Percentiles rank a stretch among this genome's conserved stretches.
phyloP scores from a whole-genome alignment of 2,329 filamentous ascomycete species.

The Microdochium bolleyi region DNA sequence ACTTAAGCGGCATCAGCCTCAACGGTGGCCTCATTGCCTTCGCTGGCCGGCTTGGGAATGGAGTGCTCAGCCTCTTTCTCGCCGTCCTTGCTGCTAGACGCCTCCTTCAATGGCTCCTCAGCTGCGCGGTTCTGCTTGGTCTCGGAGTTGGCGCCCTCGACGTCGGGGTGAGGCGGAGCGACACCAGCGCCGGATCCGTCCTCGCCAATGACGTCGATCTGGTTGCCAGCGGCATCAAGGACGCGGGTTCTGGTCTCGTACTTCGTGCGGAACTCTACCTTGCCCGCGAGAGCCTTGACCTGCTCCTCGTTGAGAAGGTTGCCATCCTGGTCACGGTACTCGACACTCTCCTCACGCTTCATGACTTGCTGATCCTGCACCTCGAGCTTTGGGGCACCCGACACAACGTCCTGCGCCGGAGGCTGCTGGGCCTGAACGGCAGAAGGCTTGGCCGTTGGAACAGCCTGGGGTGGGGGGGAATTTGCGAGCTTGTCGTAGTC shows the following conservation, averaged over 20 bases:
- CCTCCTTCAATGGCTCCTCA: slow-evolving; percentile 30
- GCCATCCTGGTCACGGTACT: slow-evolving; percentile 92
- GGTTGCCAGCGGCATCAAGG: slow-evolving; percentile 71
- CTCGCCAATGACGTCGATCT: slow-evolving; percentile 46
- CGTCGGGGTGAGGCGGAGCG: slow-evolving; percentile 52
- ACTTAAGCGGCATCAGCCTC: background rate
- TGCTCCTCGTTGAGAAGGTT: slow-evolving; percentile 80
- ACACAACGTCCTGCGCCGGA: slow-evolving; percentile 25
- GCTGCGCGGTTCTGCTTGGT: slow-evolving; percentile 34
- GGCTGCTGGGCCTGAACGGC: slow-evolving; percentile 8
- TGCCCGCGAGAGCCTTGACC: slow-evolving; percentile 77
- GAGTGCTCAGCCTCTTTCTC: slow-evolving; percentile 39
- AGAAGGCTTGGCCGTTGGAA: slow-evolving; percentile 5
- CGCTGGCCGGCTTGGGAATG: slow-evolving; percentile 55
- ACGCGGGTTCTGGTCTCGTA: slow-evolving; percentile 92
- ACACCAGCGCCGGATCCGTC: slow-evolving; percentile 31
- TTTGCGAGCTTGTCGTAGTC: background rate
- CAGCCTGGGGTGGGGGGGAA: background rate
- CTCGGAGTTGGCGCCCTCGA: slow-evolving; percentile 52
- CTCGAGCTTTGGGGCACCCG: slow-evolving; percentile 39
- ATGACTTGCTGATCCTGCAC: slow-evolving; percentile 38
- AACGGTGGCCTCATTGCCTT: slow-evolving; percentile 48
- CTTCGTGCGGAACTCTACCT: slow-evolving; percentile 90
- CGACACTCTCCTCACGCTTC: slow-evolving; percentile 69
- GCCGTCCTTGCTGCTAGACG: slow-evolving; percentile 45